These are phyloP conservation scores for Fremontodendron californicum DNA, from an alignment of 345 rosid species.

Conservation along the genomic window DNA sequence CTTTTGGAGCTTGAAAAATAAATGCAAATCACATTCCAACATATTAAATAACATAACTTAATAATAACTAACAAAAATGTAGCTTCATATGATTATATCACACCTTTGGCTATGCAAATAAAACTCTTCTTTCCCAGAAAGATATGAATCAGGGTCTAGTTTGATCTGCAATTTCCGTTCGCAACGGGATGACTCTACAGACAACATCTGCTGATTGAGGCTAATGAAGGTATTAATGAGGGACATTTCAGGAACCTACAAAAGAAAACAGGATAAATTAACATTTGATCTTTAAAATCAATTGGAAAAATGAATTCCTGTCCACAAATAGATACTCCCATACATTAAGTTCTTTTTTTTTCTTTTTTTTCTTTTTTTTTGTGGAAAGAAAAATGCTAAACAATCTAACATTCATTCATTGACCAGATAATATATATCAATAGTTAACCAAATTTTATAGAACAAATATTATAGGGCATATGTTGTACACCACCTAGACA, in stretches of 20 bases:
- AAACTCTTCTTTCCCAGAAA: conserved; percentile 39
- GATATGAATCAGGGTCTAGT: conserved; percentile 40
- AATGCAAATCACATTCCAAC: background rate
- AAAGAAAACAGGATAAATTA: conserved; percentile 20
- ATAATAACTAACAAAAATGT: background rate
- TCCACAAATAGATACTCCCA: background rate
- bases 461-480: background rate
- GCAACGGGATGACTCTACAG: conserved; percentile 58
- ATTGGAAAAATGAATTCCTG: background rate
- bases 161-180: conserved; percentile 55
- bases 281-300: conserved; percentile 2
- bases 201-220: conserved; percentile 51
- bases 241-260: conserved; percentile 90
- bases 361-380: no score
- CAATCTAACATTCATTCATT: background rate
- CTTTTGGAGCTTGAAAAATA: background rate
- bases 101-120: conserved; percentile 48
- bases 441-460: background rate
- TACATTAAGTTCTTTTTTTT: background rate
- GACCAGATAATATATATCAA: background rate
- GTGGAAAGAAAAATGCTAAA: background rate
- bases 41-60: background rate
- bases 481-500: background rate
- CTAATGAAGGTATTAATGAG: conserved; percentile 63
- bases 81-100: conserved; percentile 2